A percentile compares a stretch with the other conserved stretches of the same genome.
phyloP scores from a whole-genome alignment of 2,329 filamentous ascomycete genomes.

The Trichoderma atrobrunneum region DNA sequence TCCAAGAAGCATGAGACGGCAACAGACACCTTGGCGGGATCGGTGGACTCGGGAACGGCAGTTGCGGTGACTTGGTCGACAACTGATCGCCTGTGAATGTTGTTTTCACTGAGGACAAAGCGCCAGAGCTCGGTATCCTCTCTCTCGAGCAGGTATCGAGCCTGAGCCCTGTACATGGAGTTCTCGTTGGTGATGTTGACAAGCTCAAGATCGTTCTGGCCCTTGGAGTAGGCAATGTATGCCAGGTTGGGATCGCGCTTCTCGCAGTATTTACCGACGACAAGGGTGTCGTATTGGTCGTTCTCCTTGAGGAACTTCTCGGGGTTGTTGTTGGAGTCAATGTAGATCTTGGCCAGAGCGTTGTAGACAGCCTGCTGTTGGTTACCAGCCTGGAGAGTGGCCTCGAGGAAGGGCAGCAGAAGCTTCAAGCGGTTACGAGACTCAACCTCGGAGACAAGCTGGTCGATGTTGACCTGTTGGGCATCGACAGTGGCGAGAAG shows the following conservation, averaged over 20 bases:
- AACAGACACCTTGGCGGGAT: slow-evolving; percentile 91
- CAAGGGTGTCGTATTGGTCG: slow-evolving; percentile 88
- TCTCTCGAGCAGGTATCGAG: slow-evolving; percentile 88
- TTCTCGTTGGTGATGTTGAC: slow-evolving; percentile 99
- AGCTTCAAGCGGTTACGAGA: slow-evolving; percentile 93
- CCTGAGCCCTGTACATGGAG: slow-evolving; percentile 99
- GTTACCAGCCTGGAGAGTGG: slow-evolving; percentile 83
- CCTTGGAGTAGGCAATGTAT: slow-evolving; percentile 93
- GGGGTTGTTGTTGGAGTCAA: slow-evolving; percentile 96
- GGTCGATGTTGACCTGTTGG: slow-evolving; percentile 84
- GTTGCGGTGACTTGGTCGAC: slow-evolving; percentile 96
- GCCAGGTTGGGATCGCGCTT: slow-evolving; percentile 96
- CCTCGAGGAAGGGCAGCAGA: slow-evolving; percentile 91
- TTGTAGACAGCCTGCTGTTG: slow-evolving; percentile 97
- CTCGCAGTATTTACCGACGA: slow-evolving; percentile 96
- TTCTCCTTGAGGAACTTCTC: slow-evolving; percentile 98
- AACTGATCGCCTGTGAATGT: slow-evolving; percentile 87
- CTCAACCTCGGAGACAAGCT: slow-evolving; percentile 93
- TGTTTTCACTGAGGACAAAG: slow-evolving; percentile 94
- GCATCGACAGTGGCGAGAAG: slow-evolving; percentile 82
- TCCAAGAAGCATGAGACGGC: slow-evolving; percentile 91
- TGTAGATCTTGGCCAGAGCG: slow-evolving; percentile 98
- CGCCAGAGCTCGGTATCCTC: slow-evolving; percentile 88
- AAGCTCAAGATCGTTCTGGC: slow-evolving; percentile 93
- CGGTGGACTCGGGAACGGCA: slow-evolving; percentile 86